Evolutionary conservation across 176 grass and related monocot species (phyloP).

Genomic region (Musa troglodytarum): DNA sequence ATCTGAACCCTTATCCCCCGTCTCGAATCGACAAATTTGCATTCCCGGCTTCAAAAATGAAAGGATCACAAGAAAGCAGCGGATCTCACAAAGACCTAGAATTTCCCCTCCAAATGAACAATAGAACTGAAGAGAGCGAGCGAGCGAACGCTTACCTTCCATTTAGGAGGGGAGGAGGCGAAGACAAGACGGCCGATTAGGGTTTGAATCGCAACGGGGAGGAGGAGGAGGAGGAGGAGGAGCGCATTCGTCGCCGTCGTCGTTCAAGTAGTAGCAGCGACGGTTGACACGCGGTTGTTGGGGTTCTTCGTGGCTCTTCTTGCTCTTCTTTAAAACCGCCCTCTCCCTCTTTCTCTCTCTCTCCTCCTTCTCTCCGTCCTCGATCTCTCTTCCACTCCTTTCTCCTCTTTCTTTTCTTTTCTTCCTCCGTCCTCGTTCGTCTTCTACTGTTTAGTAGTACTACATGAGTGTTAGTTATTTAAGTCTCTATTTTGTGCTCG

Average conservation of each 20-base stretch:
- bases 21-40: neutral
- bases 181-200: neutral
- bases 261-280: neutral
- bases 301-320: neutral
- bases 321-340: neutral
- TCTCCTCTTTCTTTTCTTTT: neutral
- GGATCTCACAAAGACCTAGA: neutral
- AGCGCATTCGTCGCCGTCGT: neutral
- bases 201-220: neutral
- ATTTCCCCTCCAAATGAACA: neutral
- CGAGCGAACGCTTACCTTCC: neutral
- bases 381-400: neutral
- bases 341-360: neutral
- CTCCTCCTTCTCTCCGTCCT: neutral
- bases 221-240: conserved; percentile 1
- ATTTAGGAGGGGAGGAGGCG: neutral
- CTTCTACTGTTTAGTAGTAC: neutral
- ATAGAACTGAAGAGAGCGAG: neutral
- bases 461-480: neutral
- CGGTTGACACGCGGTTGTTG: neutral
- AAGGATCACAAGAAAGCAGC: neutral
- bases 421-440: neutral
- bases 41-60: neutral
- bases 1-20: neutral
- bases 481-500: neutral